Evolutionary conservation across 306 rosid genomes (phyloP), one percentile per base, ranked within the genome.

Genomic region (Morella rubra): DNA sequence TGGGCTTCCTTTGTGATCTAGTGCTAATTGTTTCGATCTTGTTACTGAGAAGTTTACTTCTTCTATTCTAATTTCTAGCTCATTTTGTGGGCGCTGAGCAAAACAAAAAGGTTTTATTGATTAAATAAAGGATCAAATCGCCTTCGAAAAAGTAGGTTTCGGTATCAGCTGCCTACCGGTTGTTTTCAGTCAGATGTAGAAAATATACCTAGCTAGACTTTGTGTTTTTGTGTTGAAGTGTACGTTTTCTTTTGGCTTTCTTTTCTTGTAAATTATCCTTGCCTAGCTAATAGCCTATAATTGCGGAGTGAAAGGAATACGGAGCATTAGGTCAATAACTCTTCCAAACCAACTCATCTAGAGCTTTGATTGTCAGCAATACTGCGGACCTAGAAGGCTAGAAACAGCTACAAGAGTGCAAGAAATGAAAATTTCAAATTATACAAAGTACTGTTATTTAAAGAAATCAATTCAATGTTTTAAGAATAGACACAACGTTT

Each of bases 161-260:
- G 3, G 0, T 32, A 44, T 7, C 20, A 44, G 27, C 50, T 65
- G 71, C 15, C 71, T 3, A 24, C 49, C 15, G 1, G 12, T 44
- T 65, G 12, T 60, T 74, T 59, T 74, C 58, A 59, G 45, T 22
- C 9, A 9, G 70, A 74, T 24, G 46, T 60, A 42, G 7, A 22
- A 45, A 22, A 22, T 32, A 74, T 41, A 59, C 1, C 22, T 45
- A 59, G 22, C n/a, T n/a, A n/a, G 19, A 16, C 3, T 7, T 46
- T 7, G 45, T 59, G 4, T 5, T 73, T 56, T 12, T 58, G 59
- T 60, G 77, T 74, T 74, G 77, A 45, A 60, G 77, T 74, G 77
- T 71, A 80, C 53, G 79, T 58, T 47, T 70, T 22, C 73, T 54
- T 58, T 10, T 5, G 15, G 46, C 7, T 53, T 64, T 52, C 78